Evolutionary conservation across 1,284 basidiomycete species (phyloP), one percentile per base, ranked within the genome.

Genomic region (Ceratobasidium sp.): DNA sequence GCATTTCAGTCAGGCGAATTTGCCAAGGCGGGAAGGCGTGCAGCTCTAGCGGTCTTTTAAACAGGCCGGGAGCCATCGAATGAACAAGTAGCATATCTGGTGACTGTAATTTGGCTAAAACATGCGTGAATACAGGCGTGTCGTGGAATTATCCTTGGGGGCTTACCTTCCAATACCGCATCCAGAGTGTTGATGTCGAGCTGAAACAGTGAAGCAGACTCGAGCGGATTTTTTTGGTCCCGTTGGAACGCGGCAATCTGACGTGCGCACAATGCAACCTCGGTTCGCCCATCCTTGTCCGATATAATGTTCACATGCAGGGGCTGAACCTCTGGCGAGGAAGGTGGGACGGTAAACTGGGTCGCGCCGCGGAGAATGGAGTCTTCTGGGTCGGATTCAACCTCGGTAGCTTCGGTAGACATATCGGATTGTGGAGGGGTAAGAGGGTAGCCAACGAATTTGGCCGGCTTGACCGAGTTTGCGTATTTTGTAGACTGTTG

Each of bases 11-110:
- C 21, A 71, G 25, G 8, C 69, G 56, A 42, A 71, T 71, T 28
- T 71, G 69, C 69, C 69, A 71, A 8, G 69, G 69, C 16, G 69
- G 69, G 69, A 71, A 71, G 4, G 69, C 69, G 21, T 71, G 69
- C 12, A 71, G 58, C 11, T 71, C 69, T 23, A 71, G 46, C 2
- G 69, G 69, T 51, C 69, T 60, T 38, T 61, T 71, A 21, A 71
- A 71, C 69, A 71, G 14, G 18, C 44, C 69, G 7, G 69, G 69
- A 7, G 44, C 28, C 69, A 71, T 71, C 12, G 69, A 71, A 16
- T 71, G 69, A 25, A 71, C 69, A 8, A 71, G 48, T 14, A 71
- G 49, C 69, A 71, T 71, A 61, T 71, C 69, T 18, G 69, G 69
- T 11, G 69, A 71, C 49, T 71, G 69, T 42, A 71, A 12, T 30